Conservation (phyloP, 139 green algal genomes). For the Auxenochlorella protothecoides region DNA sequence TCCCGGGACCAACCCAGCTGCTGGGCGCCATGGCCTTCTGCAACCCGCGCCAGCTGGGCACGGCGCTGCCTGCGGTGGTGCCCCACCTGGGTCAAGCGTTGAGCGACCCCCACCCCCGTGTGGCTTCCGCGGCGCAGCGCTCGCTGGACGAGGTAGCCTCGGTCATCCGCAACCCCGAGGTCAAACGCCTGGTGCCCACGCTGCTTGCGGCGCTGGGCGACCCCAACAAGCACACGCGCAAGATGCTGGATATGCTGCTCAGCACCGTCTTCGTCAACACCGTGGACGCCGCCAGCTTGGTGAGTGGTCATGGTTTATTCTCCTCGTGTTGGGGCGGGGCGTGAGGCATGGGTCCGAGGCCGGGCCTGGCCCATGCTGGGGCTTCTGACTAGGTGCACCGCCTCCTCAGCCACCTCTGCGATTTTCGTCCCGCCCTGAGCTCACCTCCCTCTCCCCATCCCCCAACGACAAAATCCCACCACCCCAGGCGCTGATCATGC, state of each 20-base stretch:
- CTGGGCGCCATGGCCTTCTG: slow-evolving; percentile 94
- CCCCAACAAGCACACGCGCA: slow-evolving; percentile 61
- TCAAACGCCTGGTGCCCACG: slow-evolving; percentile 62
- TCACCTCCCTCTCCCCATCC: too few species aligned
- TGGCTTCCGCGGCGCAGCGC: slow-evolving; percentile 65
- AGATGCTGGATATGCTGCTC: slow-evolving; percentile 63
- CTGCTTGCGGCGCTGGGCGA: slow-evolving; percentile 62
- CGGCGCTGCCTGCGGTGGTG: slow-evolving; percentile 86
- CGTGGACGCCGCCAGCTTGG: slow-evolving; percentile 42
- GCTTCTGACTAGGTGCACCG: not conserved
- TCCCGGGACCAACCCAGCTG: slow-evolving; percentile 49
- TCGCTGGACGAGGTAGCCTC: slow-evolving; percentile 82
- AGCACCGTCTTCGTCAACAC: slow-evolving; percentile 91
- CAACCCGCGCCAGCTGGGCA: slow-evolving; percentile 87
- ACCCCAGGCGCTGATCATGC: slow-evolving; percentile 75
- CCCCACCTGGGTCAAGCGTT: slow-evolving; percentile 69
- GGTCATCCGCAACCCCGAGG: slow-evolving; percentile 92
- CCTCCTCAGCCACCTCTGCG: not conserved
- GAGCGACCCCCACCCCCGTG: slow-evolving; percentile 82
- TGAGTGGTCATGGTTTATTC: too few species aligned
- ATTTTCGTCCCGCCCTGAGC: not conserved
- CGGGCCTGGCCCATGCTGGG: not conserved
- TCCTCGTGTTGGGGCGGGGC: not conserved
- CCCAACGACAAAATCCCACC: not conserved
- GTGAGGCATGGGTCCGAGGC: not conserved